A percentile compares a stretch with the other conserved stretches of the same genome.
These are phyloP conservation scores for Chiua virens DNA, from an alignment of 768 basidiomycete species.

Conservation along the genomic window DNA sequence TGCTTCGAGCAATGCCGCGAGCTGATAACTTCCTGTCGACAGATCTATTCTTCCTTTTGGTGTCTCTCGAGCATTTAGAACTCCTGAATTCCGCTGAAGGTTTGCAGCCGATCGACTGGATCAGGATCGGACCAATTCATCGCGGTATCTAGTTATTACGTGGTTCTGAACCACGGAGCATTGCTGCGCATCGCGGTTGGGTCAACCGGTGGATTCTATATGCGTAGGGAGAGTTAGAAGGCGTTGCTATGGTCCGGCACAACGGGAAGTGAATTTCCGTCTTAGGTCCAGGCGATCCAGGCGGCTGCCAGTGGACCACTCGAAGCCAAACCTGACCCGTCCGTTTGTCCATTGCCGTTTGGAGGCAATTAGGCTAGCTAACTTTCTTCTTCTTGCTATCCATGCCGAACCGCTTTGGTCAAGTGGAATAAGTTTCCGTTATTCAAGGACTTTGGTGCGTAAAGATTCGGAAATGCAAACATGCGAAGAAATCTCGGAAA, in stretches of 20 bases:
- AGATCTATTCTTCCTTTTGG: background rate
- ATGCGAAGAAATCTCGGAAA: background rate
- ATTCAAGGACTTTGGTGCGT: background rate
- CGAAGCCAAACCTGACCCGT: background rate
- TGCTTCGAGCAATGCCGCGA: background rate
- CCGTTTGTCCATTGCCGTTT: conserved; percentile 1
- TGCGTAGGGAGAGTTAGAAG: conserved; percentile 1
- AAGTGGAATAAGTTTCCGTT: background rate
- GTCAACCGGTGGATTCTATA: background rate
- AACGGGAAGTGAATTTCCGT: conserved; percentile 1
- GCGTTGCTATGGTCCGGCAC: background rate
- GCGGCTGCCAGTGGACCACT: no score
- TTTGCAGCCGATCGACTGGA: background rate
- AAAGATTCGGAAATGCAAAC: conserved; percentile 1
- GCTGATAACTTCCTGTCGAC: background rate
- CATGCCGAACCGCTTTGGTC: background rate
- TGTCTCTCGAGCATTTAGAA: background rate
- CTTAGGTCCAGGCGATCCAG: background rate
- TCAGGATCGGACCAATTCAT: background rate
- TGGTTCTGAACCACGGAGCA: background rate
- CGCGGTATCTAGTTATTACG: background rate
- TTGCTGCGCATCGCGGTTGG: background rate
- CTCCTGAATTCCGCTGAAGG: background rate
- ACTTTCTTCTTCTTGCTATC: background rate
- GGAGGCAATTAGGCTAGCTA: background rate